Base-by-base conservation (phyloP, 768 basidiomycete species). In the Psilocybe cubensis region DNA sequence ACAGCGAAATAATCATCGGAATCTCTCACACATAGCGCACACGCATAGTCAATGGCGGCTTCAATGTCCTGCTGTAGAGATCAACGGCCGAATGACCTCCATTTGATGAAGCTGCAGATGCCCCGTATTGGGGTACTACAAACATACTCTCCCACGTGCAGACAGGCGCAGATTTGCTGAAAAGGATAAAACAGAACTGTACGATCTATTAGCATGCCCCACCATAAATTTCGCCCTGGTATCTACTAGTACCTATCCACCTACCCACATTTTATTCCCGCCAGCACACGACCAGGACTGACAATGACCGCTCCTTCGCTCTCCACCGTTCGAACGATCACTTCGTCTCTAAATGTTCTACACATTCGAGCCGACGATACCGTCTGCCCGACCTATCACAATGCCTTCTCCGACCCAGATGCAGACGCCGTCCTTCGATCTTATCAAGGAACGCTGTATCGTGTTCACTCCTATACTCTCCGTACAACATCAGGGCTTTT, bases 401-500 rank as follows among this genome's bases (percentile, higher is more conserved):
- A 68, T 5, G 59, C 61, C 25, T 77, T 74, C 65, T 68, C 70
- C 29, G 64, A 66, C 20, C 62, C 68, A 21, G 71, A 75, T 40
- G 73, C 74, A 14, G 74, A 77, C 54, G 65, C 75, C 10, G 64
- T 73, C 23, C 70, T 79, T 17, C 70, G 74, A 17, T 78, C 78
- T 3, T 58, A 80, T 43, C 78, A 83, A 47, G 75, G 79, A 2
- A 82, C 80, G 25, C 66, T 77, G 50, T 88, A 87, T 67, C 78
- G 79, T 44, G 75, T 87, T 18, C 80, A 83, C 62, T 79, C 83
- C 0, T 79, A 74, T 68, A 85, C 82, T 0, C 76, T 88, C 25
- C 81, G 80, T 60, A 77, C 76, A 17, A 83, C 84, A 0, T 87
- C 85, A 2, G 83, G 84, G 18, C 81, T 86, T 71, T 86, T 86